Evolutionary conservation across 495 filamentous ascomycete species (phyloP).

Genomic region (Penicillium maclennaniae): DNA sequence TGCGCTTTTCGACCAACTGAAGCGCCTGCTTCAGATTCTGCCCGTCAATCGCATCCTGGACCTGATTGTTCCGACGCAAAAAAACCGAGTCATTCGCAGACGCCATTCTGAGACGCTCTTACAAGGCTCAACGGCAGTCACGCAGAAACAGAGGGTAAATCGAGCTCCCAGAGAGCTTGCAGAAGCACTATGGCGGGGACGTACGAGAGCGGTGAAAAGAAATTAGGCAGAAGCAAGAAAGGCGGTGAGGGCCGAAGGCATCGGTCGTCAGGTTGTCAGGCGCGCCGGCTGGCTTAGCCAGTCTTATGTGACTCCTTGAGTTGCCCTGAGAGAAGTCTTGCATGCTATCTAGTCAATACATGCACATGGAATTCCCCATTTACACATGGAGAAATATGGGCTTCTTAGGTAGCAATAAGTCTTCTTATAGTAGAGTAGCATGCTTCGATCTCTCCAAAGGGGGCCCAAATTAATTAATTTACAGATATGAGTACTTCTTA

Average conservation of each 20-base stretch:
- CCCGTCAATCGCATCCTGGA: slow-evolving; percentile 55
- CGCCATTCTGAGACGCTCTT: slow-evolving; percentile 21
- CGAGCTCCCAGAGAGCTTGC: background rate
- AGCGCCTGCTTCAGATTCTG: slow-evolving; percentile 57
- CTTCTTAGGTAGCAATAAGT: no score
- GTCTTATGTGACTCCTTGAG: background rate
- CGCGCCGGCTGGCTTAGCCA: background rate
- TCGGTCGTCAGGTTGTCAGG: no score
- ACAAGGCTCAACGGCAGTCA: background rate
- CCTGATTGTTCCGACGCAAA: slow-evolving; percentile 54
- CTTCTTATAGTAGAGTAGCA: no score
- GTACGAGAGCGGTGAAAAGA: slow-evolving; percentile 24
- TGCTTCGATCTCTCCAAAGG: no score
- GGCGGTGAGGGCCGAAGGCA: background rate
- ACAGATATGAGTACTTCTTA: background rate
- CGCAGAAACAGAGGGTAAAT: background rate
- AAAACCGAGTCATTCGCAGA: slow-evolving; percentile 42
- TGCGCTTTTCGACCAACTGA: slow-evolving; percentile 55
- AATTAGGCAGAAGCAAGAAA: background rate
- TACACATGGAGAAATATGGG: no score
- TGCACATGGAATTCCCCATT: no score
- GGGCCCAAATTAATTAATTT: background rate
- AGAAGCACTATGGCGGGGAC: slow-evolving; percentile 30
- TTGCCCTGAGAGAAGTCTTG: no score
- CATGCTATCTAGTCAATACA: no score